These are phyloP conservation scores for Coprinopsis strossmayeri DNA, from an alignment of 768 basidiomycete species.

Conservation along the genomic window DNA sequence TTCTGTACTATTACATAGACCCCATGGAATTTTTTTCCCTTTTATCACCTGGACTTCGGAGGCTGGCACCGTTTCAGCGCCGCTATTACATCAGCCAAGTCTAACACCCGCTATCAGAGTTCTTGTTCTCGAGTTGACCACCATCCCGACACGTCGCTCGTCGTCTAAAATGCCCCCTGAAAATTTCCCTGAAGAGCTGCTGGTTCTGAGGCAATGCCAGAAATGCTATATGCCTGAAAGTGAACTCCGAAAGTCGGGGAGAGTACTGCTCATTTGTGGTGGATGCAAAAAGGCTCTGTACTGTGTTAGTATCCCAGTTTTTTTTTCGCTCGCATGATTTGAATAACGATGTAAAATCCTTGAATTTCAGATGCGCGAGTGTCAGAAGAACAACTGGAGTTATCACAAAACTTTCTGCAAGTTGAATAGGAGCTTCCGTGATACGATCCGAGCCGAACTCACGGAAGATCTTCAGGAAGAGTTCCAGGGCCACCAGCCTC, in stretches of 20 bases:
- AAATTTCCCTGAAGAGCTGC: conserved; percentile 1
- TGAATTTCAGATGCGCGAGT: background rate
- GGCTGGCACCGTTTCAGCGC: no score
- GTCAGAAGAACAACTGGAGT: background rate
- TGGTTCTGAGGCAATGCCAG: background rate
- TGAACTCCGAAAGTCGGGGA: background rate
- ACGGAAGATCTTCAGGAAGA: background rate
- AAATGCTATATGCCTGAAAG: conserved; percentile 1
- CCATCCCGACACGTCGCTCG: no score
- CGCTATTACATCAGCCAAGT: no score
- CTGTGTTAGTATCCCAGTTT: background rate
- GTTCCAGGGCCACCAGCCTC: background rate
- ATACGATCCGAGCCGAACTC: background rate
- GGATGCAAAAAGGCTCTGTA: conserved; percentile 1
- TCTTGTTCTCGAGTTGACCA: no score
- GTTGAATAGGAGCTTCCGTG: background rate
- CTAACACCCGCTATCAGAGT: no score
- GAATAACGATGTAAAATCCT: background rate
- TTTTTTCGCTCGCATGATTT: background rate
- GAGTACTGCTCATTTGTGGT: background rate
- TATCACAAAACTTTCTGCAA: conserved; percentile 4
- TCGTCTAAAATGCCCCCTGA: background rate
- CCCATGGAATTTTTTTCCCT: no score
- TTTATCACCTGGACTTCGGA: no score
- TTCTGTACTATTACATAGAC: no score